Conservation (phyloP, 2,329 filamentous ascomycete species). For the Exophiala calicioides region DNA sequence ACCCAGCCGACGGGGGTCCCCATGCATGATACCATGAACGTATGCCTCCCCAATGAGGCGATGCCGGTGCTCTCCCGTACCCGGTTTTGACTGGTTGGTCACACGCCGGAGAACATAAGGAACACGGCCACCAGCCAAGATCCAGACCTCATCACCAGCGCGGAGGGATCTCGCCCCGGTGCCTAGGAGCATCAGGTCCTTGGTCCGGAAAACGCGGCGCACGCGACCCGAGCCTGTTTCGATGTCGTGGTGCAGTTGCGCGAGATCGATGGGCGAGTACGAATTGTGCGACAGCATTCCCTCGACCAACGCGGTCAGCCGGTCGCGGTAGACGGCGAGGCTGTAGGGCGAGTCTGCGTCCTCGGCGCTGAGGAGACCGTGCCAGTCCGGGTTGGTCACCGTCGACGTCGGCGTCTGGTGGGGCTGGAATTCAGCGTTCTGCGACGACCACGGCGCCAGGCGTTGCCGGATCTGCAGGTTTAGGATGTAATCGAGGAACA, state of each 20-base stretch:
- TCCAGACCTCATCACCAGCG: slow-evolving; percentile 13
- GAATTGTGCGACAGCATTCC: slow-evolving; percentile 10
- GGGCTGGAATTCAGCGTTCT: slow-evolving; percentile 9
- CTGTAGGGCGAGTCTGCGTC: slow-evolving; percentile 6
- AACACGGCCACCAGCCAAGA: slow-evolving; percentile 12
- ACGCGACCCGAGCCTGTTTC: slow-evolving; percentile 4
- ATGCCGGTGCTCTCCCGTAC: neutral
- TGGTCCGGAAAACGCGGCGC: slow-evolving; percentile 12
- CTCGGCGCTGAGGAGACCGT: slow-evolving; percentile 6
- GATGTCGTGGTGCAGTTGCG: slow-evolving; percentile 13
- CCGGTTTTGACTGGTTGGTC: neutral
- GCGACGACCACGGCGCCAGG: slow-evolving; percentile 11
- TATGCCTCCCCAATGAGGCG: slow-evolving; percentile 16
- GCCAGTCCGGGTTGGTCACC: slow-evolving; percentile 12
- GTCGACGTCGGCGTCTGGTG: slow-evolving; percentile 9
- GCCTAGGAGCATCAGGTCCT: slow-evolving; percentile 7
- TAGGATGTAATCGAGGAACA: slow-evolving; percentile 14
- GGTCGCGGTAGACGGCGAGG: slow-evolving; percentile 8
- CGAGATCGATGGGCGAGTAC: slow-evolving; percentile 9
- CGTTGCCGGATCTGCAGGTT: slow-evolving; percentile 15
- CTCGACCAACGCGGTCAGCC: slow-evolving; percentile 12
- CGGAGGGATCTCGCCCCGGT: slow-evolving; percentile 8
- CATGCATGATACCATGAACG: slow-evolving; percentile 18
- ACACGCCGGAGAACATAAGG: slow-evolving; percentile 14
- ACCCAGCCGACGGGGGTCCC: slow-evolving; percentile 6